phyloP scores from a whole-genome alignment of 768 basidiomycete species.

The Agrocybe praecox region DNA sequence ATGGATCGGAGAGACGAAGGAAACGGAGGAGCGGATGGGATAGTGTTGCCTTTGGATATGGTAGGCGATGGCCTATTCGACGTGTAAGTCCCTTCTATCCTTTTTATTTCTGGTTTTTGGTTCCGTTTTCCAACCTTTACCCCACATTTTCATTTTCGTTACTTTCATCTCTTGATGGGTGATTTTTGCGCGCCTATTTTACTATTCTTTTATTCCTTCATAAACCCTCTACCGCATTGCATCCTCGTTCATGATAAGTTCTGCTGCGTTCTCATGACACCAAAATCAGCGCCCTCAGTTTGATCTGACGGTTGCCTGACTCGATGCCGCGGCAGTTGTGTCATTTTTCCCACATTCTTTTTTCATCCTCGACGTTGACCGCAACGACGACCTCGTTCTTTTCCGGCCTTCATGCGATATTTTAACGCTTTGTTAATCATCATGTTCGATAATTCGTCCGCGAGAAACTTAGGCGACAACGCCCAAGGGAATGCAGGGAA shows the following conservation, averaged over 20 bases:
- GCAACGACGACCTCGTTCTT: neutral
- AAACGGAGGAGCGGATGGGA: constrained; percentile 50
- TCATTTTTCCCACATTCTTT: neutral
- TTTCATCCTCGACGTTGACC: neutral
- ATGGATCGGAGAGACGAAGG: constrained; percentile 33
- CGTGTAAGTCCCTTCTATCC: constrained; percentile 31
- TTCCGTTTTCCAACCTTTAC: neutral
- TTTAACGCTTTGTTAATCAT: neutral
- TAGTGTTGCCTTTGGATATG: constrained; percentile 59
- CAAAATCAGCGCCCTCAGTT: no score
- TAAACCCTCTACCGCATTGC: neutral
- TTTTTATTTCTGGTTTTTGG: constrained; percentile 2
- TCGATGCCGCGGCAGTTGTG: neutral
- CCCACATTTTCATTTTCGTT: constrained; percentile 1
- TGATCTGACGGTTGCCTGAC: neutral
- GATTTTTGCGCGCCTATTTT: no score
- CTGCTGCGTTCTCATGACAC: neutral
- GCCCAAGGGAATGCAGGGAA: neutral
- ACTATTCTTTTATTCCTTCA: neutral
- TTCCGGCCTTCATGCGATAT: neutral
- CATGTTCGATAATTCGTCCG: neutral
- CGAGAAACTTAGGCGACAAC: neutral
- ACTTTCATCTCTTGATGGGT: neutral
- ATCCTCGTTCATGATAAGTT: neutral
- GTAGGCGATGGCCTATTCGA: constrained; percentile 56